Percentiles rank a stretch among this genome's conserved stretches.
Evolutionary conservation across 306 rosid genomes (phyloP).

Genomic region (Psophocarpus tetragonolobus): DNA sequence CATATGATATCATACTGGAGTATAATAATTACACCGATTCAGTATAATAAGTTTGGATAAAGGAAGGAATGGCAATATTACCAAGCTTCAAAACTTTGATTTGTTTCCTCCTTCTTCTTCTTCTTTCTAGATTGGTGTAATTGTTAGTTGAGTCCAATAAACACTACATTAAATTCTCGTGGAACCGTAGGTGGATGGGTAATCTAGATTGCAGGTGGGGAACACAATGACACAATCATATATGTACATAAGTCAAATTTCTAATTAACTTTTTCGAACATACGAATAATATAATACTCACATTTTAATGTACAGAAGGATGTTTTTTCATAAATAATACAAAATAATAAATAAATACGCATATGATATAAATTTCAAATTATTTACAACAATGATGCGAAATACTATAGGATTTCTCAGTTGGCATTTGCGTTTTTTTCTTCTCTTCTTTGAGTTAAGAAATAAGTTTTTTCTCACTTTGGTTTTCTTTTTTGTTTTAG

Average conservation of each 20-base stretch:
- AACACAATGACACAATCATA: neutral
- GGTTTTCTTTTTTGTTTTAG: too few species aligned
- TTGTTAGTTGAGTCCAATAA: neutral
- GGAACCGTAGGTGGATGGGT: neutral
- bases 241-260: neutral
- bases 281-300: neutral
- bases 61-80: neutral
- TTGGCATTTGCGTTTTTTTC: too few species aligned
- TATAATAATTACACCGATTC: neutral
- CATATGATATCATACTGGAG: neutral
- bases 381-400: too few species aligned
- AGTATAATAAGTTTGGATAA: neutral
- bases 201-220: neutral
- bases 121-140: neutral
- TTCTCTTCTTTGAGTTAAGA: too few species aligned
- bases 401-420: too few species aligned
- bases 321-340: too few species aligned
- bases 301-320: neutral
- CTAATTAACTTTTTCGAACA: neutral
- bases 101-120: neutral
- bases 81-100: slow-evolving; percentile 12
- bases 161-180: neutral
- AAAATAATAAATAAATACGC: too few species aligned
- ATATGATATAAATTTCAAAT: too few species aligned
- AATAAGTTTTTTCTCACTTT: too few species aligned